Evolutionary conservation across 192 early-diverging fungal genomes (phyloP), one percentile per base, ranked within the genome.

Genomic region (Phycomyces nitens): DNA sequence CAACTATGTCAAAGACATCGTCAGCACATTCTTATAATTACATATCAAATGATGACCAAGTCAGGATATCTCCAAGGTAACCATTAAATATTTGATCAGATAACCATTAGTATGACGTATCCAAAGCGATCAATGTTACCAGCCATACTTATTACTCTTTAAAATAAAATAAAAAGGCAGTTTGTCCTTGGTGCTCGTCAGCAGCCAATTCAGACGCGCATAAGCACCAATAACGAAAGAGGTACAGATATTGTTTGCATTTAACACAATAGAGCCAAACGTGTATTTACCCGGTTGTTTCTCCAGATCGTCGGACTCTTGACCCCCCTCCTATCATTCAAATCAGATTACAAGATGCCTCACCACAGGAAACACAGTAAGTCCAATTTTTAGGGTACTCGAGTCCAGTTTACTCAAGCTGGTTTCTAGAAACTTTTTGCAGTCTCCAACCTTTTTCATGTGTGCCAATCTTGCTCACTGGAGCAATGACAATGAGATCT

Each of bases 381-480:
- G 66, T 56, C 50, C 34, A 24, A 55, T 57, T 21, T 54, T 56
- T 11, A 29, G 21, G 9, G 40, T n/a, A n/a, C n/a, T n/a, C n/a
- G n/a, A n/a, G n/a, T n/a, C n/a, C n/a, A 15, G 9, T 51, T 23
- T 42, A 39, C 20, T 56, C 47, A 56, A 22, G 14, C 24, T 14
- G 53, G 21, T 47, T 55, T 22, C 5, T 59, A 65, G 61, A 6
- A 50, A 53, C n/a, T 76, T 79, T 58, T 70, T 83, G 29, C 86
- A 89, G 60, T 92, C 91, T 71, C 91, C 96, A 12, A 93, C 91
- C 74, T 91, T 92, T 64, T 97, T 94, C 71, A 93, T 95, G 93
- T 97, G 93, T 76, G 93, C 91, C 11, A 93, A 92, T 38, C 80
- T 97, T 26, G 88, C 92, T 64, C 76, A 76, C 61, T 77, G 82